Conservation (phyloP, 164 flowering plant genomes). For the Pachysandra terminalis region DNA sequence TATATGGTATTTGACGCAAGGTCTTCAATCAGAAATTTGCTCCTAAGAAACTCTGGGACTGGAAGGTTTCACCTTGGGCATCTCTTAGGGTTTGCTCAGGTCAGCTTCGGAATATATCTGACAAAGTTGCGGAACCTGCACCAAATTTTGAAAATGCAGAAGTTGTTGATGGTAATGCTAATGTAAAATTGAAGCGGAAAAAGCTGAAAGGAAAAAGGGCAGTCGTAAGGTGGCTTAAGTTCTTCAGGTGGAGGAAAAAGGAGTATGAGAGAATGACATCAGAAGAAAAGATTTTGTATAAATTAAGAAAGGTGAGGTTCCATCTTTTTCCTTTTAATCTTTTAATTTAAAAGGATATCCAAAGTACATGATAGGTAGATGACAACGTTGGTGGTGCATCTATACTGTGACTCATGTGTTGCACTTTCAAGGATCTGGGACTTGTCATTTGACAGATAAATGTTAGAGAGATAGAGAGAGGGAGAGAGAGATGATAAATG, state of each 20-base stretch:
- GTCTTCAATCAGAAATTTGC: slow-evolving; percentile 21
- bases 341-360: background rate
- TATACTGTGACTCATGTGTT: background rate
- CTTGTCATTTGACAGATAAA: background rate
- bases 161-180: slow-evolving; percentile 21
- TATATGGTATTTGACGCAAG: slow-evolving; percentile 41
- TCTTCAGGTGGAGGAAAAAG: slow-evolving; percentile 84
- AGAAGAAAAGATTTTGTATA: slow-evolving; percentile 81
- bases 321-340: background rate
- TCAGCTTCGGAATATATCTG: slow-evolving; percentile 18
- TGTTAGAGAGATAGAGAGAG: background rate
- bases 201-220: slow-evolving; percentile 94
- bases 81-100: slow-evolving; percentile 37
- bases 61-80: slow-evolving; percentile 12
- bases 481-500: too few species aligned
- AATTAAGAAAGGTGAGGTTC: slow-evolving; percentile 62
- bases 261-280: slow-evolving; percentile 84
- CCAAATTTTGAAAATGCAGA: slow-evolving; percentile 15
- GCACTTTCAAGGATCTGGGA: background rate
- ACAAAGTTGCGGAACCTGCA: slow-evolving; percentile 18
- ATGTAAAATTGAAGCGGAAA: slow-evolving; percentile 55
- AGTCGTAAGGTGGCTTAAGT: slow-evolving; percentile 89
- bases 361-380: background rate
- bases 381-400: background rate
- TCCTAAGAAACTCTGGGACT: slow-evolving; percentile 14